Evolutionary conservation across 2,329 filamentous ascomycete species (phyloP), one percentile per base, ranked within the genome.

Genomic region (Exophiala dermatitidis): DNA sequence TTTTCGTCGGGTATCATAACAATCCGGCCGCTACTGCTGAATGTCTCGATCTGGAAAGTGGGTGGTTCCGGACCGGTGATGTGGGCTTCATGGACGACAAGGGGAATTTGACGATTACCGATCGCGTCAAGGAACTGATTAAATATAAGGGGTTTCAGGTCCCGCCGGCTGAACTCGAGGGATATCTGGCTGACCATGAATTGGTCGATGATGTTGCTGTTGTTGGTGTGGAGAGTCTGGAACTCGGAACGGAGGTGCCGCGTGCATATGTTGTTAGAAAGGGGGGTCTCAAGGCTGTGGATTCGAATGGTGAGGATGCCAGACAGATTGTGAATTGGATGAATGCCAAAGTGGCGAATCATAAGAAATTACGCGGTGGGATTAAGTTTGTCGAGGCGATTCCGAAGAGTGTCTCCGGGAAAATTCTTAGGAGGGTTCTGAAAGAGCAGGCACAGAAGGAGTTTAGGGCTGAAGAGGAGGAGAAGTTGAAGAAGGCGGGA

Each of bases 11-110:
- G 26, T 84, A 82, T 59, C 72, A 77, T 60, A 79, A 82, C 64
- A 84, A 84, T 61, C 72, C 75, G 0, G 71, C 74, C 48, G 79
- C 75, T 2, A 84, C 81, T 2, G 72, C 69, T 10, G 74, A 79
- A 36, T 79, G 78, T 26, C 67, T 83, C 4, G 38, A 41, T 41
- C 85, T 84, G 2, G 88, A 94, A 59, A 19, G 19, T 19, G 88
- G 88, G 1, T 96, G 84, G 75, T 95, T 95, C 77, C 90, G 85
- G 69, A 95, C 90, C 0, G 90, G 90, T 3, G 90, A 96, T 64
- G 82, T 95, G 29, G 88, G 88, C 2, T 83, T 88, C 60, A 80
- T 87, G 62, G 88, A 95, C 64, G 46, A 54, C 5, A 44, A 57
- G 3, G 88, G 86, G n/a, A 87, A 94, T 65, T 86, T 94, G 64